Evolutionary conservation across 169 alveolate genomes (phyloP), one percentile per base, ranked within the genome.

Genomic region (Plasmodium sp.): DNA sequence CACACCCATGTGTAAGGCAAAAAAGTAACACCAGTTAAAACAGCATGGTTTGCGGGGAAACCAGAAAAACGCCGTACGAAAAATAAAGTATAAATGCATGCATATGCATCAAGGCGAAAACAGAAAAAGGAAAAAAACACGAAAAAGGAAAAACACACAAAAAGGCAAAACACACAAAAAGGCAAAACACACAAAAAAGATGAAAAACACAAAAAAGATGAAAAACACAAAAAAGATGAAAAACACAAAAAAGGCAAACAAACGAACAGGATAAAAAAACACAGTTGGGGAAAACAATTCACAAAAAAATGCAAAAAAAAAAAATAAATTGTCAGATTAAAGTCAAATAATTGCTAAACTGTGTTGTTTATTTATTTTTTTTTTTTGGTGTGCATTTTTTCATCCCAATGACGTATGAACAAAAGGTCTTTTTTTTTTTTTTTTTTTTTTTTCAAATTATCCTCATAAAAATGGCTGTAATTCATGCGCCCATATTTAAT

Each of bases 11-110:
- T 48, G 31, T 67, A 85, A 75, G 27, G 22, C 27, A 27, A n/a
- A 45, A 85, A 22, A 74, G 58, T 58, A 33, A 36, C 39, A 54
- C 73, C 45, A n/a, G 22, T 83, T 54, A 83, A 83, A 80, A 84
- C 74, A 41, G 56, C 22, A 72, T 84, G 74, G 51, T 71, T 14
- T 22, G 16, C 34, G 31, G 31, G 18, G 56, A 72, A 84, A 33
- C 82, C 34, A 72, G 51, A 71, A 41, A 33, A 84, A 22, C 7
- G 7, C 45, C 48, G 12, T 18, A 71, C 27, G 77, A 39, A 71
- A 67, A 54, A 82, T 31, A 54, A 58, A 82, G 71, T 56, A 82
- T 56, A 83, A 58, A 33, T 7, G 18, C 4, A 39, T 12, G 31
- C 41, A 83, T 39, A 34, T 33, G 45, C 34, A 83, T 56, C 62